Evolutionary conservation across 2,329 filamentous ascomycete species (phyloP), one percentile per base, ranked within the genome.

Genomic region (Ampelomyces quisqualis): DNA sequence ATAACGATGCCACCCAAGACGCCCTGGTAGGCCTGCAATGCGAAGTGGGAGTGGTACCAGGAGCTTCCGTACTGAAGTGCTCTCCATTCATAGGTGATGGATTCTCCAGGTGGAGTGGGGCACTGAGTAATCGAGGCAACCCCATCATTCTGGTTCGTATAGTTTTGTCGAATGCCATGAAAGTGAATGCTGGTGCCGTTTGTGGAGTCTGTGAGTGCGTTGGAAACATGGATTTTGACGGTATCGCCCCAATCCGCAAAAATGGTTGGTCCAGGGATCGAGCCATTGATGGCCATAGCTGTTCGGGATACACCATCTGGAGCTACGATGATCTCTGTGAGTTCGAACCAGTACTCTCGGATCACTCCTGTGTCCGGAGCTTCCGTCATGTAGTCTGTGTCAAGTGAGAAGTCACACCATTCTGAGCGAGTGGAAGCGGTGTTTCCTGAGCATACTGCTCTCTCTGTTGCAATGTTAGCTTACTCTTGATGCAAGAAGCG

Each of bases 291-390:
- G 18, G 59, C 52, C 57, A 64, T 61, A 52, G 36, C 67, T 1
- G 56, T 51, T 17, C 61, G 57, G 2, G 54, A 57, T 2, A 80
- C 78, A 14, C 81, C 80, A 56, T 84, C 81, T 0, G 79, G 78
- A 3, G 72, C 62, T 13, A 71, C 54, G 1, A 69, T 73, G 0
- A 63, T 64, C 23, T 74, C 70, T 4, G 64, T 66, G 21, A 74
- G 53, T 17, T 71, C 67, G 14, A 75, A 61, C 56, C 64, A 70
- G 47, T 74, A 76, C 39, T 70, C 69, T 8, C 80, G 69, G 15
- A 77, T 79, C 2, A 80, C 73, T 9, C 78, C 77, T 0, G 80
- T 82, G 22, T 68, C 63, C 1, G 79, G 78, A 20, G 66, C 65
- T 4, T 71, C 62, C 2, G 64, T 61, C 46, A 78, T 78, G 32